phyloP scores from a whole-genome alignment of 1,139 yeast genomes.

The Wickerhamomyces sp. region DNA sequence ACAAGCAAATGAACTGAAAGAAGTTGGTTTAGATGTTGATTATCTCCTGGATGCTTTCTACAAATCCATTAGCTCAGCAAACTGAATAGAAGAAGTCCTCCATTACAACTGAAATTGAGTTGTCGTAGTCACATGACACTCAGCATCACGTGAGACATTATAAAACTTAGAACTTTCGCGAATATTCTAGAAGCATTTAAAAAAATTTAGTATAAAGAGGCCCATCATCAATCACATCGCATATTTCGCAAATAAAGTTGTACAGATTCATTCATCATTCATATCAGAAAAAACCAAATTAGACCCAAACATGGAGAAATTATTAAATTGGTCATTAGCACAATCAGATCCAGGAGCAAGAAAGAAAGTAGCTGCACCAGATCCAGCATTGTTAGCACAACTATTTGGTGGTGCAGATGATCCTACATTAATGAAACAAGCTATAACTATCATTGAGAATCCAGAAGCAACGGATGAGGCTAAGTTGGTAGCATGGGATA shows the following conservation, averaged over 20 bases:
- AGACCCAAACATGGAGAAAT: conserved; percentile 68
- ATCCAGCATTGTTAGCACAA: conserved; percentile 70
- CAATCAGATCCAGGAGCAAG: conserved; percentile 65
- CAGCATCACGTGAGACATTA: neutral
- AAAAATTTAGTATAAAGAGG: neutral
- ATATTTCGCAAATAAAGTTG: neutral
- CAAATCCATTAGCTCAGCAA: conserved; percentile 11
- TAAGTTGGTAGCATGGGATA: conserved; percentile 77
- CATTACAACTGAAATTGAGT: too few relatives aligned
- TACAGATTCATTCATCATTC: too few relatives aligned
- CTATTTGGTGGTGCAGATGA: conserved; percentile 80
- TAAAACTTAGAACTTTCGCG: too few relatives aligned
- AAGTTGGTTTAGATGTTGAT: conserved; percentile 70
- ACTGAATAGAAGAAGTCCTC: conserved; percentile 1
- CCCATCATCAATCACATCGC: neutral
- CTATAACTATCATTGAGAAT: conserved; percentile 56
- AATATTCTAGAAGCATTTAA: conserved; percentile 1
- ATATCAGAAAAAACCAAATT: neutral
- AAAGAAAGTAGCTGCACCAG: conserved; percentile 60
- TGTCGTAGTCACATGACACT: neutral
- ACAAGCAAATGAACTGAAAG: conserved; percentile 59
- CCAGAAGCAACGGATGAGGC: conserved; percentile 60
- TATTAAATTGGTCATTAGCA: conserved; percentile 88
- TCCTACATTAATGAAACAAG: conserved; percentile 76
- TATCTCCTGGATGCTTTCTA: conserved; percentile 44